Conservation (phyloP, 257 asterid species). For the Ophiorrhiza pumila region DNA sequence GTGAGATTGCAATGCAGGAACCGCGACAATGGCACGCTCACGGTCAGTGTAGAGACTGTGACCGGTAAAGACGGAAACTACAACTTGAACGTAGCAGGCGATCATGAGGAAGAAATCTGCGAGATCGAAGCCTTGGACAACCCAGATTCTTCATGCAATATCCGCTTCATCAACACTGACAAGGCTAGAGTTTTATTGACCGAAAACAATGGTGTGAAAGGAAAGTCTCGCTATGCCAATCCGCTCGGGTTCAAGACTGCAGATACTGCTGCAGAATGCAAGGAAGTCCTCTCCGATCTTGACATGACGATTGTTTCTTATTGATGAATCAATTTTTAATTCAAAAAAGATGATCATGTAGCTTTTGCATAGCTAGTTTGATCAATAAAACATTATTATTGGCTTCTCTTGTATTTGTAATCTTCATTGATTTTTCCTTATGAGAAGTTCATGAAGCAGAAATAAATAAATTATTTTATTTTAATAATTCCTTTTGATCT, state of each 20-base stretch:
- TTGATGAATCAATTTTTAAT: neutral
- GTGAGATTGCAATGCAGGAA: conserved; percentile 37
- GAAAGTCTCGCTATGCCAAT: conserved; percentile 28
- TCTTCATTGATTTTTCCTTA: neutral
- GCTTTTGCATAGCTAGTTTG: neutral
- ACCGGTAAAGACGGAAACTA: conserved; percentile 29
- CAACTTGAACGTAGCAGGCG: conserved; percentile 25
- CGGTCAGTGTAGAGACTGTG: conserved; percentile 14
- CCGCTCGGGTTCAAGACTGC: conserved; percentile 36
- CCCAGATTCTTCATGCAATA: conserved; percentile 29
- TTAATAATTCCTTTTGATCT: too few relatives aligned
- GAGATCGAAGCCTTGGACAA: conserved; percentile 29
- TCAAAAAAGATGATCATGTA: neutral
- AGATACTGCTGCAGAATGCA: conserved; percentile 13
- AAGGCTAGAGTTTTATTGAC: conserved; percentile 31
- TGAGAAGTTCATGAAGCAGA: neutral
- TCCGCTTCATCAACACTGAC: neutral
- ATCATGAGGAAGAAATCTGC: conserved; percentile 44
- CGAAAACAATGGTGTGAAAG: conserved; percentile 27
- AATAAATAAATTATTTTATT: too few relatives aligned
- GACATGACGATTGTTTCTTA: neutral
- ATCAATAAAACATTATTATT: neutral
- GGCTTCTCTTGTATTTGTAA: neutral
- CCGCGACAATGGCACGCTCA: neutral
- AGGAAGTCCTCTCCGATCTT: conserved; percentile 17